Conservation (phyloP, 192 early-diverging fungal species). For the Oehlia diaphana region DNA sequence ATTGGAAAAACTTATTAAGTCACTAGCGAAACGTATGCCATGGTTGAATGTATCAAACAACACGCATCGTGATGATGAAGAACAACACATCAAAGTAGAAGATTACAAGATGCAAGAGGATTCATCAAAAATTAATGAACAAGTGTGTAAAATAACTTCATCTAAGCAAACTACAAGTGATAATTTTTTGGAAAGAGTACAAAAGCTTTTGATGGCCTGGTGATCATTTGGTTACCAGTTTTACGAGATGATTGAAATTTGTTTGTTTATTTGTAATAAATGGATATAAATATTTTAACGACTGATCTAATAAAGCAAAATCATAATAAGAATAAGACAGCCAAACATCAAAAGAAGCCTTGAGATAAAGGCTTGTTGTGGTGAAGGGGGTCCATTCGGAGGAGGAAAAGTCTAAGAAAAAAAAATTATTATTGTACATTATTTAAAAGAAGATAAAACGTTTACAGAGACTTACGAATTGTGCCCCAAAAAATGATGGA, state of each 20-base stretch:
- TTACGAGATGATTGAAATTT: background rate
- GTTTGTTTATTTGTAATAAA: background rate
- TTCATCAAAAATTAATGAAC: background rate
- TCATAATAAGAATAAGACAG: slow-evolving; percentile 15
- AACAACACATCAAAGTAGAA: background rate
- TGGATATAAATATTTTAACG: background rate
- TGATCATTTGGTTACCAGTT: background rate
- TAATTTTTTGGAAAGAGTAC: background rate
- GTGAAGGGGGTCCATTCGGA: slow-evolving; percentile 42
- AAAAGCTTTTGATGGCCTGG: background rate
- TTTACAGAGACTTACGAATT: slow-evolving; percentile 42
- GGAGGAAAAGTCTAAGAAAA: slow-evolving; percentile 27
- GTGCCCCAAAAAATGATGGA: slow-evolving; percentile 69
- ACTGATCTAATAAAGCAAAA: slow-evolving; percentile 12
- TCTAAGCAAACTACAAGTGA: background rate
- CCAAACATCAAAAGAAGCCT: slow-evolving; percentile 82
- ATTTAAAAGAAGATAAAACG: slow-evolving; percentile 5
- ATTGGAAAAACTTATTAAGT: slow-evolving; percentile 68
- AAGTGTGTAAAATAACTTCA: background rate
- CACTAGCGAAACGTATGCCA: slow-evolving; percentile 70
- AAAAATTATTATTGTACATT: slow-evolving; percentile 1
- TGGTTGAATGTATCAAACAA: slow-evolving; percentile 48
- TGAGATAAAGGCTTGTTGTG: slow-evolving; percentile 79
- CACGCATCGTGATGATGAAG: background rate
- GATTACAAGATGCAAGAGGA: background rate